Evolutionary conservation across 331 rosid species (phyloP).

Genomic region (Cydonia oblonga): DNA sequence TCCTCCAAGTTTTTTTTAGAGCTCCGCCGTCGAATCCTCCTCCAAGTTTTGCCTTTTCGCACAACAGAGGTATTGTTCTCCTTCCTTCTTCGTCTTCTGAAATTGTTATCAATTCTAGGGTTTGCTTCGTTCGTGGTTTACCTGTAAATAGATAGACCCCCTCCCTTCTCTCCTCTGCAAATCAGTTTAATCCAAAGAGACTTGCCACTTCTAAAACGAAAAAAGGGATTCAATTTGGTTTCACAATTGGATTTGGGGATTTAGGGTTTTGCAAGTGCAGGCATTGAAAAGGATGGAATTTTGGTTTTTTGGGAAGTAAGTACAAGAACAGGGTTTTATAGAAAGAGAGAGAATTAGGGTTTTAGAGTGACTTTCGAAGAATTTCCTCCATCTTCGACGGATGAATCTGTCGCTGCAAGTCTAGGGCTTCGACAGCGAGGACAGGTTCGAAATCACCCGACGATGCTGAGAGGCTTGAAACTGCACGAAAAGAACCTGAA

Average conservation of each 20-base stretch:
- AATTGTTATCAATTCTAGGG: background rate
- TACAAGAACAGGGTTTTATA: slow-evolving; percentile 1
- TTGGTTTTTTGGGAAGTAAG: background rate
- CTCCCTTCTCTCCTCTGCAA: too few species aligned
- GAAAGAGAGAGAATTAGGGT: background rate
- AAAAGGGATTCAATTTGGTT: background rate
- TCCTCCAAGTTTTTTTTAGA: background rate
- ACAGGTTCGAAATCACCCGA: slow-evolving; percentile 51
- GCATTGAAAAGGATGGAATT: background rate
- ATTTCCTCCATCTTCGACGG: too few species aligned
- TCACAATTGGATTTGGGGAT: background rate
- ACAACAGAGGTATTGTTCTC: background rate
- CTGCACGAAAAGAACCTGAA: slow-evolving; percentile 45
- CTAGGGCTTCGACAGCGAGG: slow-evolving; percentile 47
- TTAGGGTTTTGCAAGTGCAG: slow-evolving; percentile 4
- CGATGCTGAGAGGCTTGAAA: slow-evolving; percentile 51
- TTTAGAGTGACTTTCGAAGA: too few species aligned
- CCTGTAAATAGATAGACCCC: background rate
- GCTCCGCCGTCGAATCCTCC: background rate
- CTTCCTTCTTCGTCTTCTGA: background rate
- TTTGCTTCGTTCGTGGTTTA: background rate
- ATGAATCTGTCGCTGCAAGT: slow-evolving; percentile 91
- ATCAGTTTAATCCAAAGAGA: slow-evolving; percentile 5
- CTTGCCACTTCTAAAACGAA: background rate
- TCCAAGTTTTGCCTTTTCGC: background rate